phyloP scores from a whole-genome alignment of 257 asterid species.

The Solanum okadae region DNA sequence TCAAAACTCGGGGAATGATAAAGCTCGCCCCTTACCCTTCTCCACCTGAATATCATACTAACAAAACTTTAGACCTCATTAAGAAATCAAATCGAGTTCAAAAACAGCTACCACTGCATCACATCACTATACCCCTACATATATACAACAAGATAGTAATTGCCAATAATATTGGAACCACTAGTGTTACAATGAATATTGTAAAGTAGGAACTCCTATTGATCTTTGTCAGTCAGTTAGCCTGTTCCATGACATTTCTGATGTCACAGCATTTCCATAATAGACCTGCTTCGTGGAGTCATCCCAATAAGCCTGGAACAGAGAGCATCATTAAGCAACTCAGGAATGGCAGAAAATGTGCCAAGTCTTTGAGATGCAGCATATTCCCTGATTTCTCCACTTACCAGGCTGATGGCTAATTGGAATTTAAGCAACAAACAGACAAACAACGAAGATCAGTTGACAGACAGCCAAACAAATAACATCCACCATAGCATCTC shows the following conservation, averaged over 20 bases:
- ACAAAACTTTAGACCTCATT: background rate
- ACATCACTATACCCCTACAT: background rate
- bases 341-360: background rate
- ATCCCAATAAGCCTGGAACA: constrained; percentile 69
- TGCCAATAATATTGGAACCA: background rate
- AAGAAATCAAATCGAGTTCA: background rate
- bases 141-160: background rate
- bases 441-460: background rate
- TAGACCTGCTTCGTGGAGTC: constrained; percentile 65
- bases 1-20: background rate
- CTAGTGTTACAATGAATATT: background rate
- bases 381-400: background rate
- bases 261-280: constrained; percentile 56
- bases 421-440: background rate
- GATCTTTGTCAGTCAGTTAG: constrained; percentile 24
- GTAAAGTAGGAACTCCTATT: background rate
- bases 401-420: background rate
- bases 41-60: background rate
- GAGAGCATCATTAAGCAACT: background rate
- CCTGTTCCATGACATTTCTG: constrained; percentile 72
- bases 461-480: background rate
- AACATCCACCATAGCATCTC: background rate
- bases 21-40: background rate
- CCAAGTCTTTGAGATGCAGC: background rate
- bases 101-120: background rate